Percentiles rank a stretch among this genome's conserved stretches.
These are phyloP conservation scores for Nidularia pulvinata DNA, from an alignment of 768 basidiomycete genomes.

Conservation along the genomic window DNA sequence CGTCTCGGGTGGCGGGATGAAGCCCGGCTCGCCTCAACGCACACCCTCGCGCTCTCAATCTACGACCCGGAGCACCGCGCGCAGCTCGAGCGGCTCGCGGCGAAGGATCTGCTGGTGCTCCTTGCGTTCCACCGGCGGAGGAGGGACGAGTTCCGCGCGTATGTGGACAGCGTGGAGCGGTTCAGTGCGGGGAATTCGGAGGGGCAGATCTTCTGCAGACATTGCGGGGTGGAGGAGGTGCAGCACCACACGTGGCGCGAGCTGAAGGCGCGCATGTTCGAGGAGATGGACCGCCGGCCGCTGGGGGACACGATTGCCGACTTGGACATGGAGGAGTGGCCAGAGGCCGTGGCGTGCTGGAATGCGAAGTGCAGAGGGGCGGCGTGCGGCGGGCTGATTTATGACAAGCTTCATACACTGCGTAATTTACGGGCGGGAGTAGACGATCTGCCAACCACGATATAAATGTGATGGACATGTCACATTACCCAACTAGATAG, in stretches of 20 bases:
- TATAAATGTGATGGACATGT: no score
- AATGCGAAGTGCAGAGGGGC: constrained; percentile 25
- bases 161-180: constrained; percentile 26
- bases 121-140: constrained; percentile 37
- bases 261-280: constrained; percentile 33
- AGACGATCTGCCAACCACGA: constrained; percentile 16
- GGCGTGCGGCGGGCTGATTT: constrained; percentile 27
- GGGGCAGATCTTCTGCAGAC: constrained; percentile 18
- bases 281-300: constrained; percentile 37
- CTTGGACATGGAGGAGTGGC: constrained; percentile 41
- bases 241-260: constrained; percentile 37
- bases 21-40: constrained; percentile 34
- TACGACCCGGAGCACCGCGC: constrained; percentile 26
- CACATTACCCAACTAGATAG: no score
- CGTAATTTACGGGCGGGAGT: constrained; percentile 26
- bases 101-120: constrained; percentile 30
- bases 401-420: constrained; percentile 29
- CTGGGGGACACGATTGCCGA: constrained; percentile 32
- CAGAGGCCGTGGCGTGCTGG: constrained; percentile 38
- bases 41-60: constrained; percentile 37
- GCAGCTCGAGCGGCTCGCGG: constrained; percentile 29
- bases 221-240: constrained; percentile 25
- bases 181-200: constrained; percentile 36
- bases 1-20: constrained; percentile 44
- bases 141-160: constrained; percentile 29